Evolutionary conservation across 768 basidiomycete species (phyloP).

Genomic region (Hygrophoropsis aurantiaca): DNA sequence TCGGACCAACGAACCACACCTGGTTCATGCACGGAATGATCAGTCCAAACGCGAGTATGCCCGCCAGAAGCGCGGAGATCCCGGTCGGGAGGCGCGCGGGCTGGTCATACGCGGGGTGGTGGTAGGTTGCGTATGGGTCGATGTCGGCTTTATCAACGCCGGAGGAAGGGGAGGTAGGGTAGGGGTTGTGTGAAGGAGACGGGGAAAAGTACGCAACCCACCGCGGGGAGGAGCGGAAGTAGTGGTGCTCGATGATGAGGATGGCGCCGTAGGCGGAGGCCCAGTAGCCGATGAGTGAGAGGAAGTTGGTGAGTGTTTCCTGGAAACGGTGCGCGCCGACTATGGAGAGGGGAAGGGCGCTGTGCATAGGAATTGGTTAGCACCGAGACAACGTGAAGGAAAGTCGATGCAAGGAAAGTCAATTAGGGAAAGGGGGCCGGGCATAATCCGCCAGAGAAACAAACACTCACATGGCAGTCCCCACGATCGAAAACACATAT

Average conservation of each 20-base stretch:
- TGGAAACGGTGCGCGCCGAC: slow-evolving; percentile 71
- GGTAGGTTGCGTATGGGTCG: too few species aligned
- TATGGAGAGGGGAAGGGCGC: slow-evolving; percentile 67
- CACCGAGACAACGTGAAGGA: slow-evolving; percentile 3
- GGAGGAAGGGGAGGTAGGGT: too few species aligned
- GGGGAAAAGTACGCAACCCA: too few species aligned
- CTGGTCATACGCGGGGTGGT: too few species aligned
- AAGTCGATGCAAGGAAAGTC: slow-evolving; percentile 4
- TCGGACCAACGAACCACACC: slow-evolving; percentile 68
- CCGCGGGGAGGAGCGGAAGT: too few species aligned
- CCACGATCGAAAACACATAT: slow-evolving; percentile 67
- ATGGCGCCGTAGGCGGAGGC: slow-evolving; percentile 56
- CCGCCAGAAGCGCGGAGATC: slow-evolving; percentile 55
- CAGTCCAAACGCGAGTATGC: slow-evolving; percentile 50
- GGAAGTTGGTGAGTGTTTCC: slow-evolving; percentile 58
- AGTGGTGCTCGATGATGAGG: slow-evolving; percentile 63
- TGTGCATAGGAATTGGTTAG: slow-evolving; percentile 22
- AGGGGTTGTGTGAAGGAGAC: too few species aligned
- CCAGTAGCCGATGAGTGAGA: slow-evolving; percentile 72
- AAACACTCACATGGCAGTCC: slow-evolving; percentile 59
- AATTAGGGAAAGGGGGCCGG: too few species aligned
- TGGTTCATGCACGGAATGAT: slow-evolving; percentile 71
- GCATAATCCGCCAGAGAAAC: too few species aligned
- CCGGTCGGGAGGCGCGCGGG: slow-evolving; percentile 57
- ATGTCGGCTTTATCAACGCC: too few species aligned